Evolutionary conservation across 257 asterid genomes (phyloP).

Genomic region (Knoxia roxburghii): DNA sequence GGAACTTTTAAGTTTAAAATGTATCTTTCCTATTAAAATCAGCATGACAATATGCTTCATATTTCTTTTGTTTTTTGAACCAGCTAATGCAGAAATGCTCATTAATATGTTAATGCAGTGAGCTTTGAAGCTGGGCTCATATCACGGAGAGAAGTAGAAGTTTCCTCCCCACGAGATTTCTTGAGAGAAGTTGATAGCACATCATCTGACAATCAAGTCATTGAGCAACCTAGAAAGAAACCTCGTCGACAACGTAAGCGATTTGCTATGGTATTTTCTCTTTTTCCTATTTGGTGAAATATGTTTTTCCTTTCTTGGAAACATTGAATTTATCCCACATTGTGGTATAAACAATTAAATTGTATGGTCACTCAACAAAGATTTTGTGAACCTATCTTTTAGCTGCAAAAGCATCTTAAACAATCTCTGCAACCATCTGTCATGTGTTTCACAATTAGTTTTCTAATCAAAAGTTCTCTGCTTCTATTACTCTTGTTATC

Average conservation of each 20-base stretch:
- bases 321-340: not conserved
- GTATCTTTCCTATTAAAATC: not conserved
- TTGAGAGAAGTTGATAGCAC: conserved; percentile 16
- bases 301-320: conserved; percentile 4
- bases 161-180: conserved; percentile 3
- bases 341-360: not conserved
- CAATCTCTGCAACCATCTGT: not conserved
- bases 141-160: conserved; percentile 24
- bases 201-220: conserved; percentile 19
- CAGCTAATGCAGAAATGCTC: not conserved
- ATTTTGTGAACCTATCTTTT: not conserved
- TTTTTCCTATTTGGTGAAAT: conserved; percentile 6
- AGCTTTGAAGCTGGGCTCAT: conserved; percentile 33
- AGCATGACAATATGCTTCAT: not conserved
- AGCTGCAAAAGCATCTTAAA: not conserved
- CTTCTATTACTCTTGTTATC: not conserved
- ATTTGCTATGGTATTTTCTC: conserved; percentile 2
- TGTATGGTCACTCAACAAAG: not conserved
- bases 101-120: conserved; percentile 17
- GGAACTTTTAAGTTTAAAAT: not conserved
- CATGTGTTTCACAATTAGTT: not conserved
- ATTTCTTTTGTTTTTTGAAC: not conserved
- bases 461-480: not conserved
- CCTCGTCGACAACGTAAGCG: conserved; percentile 63
- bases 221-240: conserved; percentile 36